Conservation (phyloP, 345 rosid genomes). For the Brassica rapa region DNA sequence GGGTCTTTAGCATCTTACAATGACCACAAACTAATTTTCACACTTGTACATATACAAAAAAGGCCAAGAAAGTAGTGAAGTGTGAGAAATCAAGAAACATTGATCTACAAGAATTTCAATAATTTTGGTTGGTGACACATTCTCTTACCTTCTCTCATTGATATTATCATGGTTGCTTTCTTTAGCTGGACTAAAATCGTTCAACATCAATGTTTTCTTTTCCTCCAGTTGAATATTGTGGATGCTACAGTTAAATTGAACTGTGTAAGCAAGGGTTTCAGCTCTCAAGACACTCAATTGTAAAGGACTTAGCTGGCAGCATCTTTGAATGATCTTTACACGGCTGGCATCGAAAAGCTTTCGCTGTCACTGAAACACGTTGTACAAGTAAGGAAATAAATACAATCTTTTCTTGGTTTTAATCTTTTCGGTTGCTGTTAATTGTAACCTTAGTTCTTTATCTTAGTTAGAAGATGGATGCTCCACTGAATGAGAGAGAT, state of each 20-base stretch:
- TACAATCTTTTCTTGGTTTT: not conserved
- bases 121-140: not conserved
- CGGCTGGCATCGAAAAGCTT: not conserved
- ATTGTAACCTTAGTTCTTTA: not conserved
- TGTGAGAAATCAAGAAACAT: not conserved
- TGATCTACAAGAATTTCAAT: not conserved
- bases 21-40: constrained; percentile 23
- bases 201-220: not conserved
- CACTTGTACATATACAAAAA: not conserved
- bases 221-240: not conserved
- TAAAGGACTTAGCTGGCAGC: not conserved
- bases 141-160: not conserved
- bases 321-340: not conserved
- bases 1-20: constrained; percentile 92
- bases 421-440: not conserved
- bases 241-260: not conserved
- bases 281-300: not conserved
- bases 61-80: not conserved
- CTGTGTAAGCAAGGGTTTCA: not conserved
- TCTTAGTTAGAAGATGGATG: not conserved
- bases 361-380: not conserved
- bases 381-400: not conserved
- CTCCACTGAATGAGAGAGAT: not conserved
- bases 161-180: not conserved
- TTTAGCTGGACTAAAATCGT: not conserved